Percentiles rank a stretch among this genome's conserved stretches.
These are phyloP conservation scores for Galeopsis tetrahit DNA, from an alignment of 257 asterid species.

Conservation along the genomic window DNA sequence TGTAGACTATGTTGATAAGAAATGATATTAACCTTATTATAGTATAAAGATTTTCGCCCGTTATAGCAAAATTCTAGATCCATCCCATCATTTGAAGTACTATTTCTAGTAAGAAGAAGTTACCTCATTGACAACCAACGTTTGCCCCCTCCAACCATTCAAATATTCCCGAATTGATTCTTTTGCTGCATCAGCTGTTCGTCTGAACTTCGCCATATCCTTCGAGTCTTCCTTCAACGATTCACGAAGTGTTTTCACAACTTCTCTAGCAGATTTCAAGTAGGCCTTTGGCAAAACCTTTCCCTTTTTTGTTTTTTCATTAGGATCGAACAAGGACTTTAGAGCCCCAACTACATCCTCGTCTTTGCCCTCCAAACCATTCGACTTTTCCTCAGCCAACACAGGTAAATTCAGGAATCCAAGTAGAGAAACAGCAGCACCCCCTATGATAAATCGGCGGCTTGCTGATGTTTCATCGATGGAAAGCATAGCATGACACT, in stretches of 20 bases:
- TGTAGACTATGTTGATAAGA: too few relatives aligned
- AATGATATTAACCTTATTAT: too few relatives aligned
- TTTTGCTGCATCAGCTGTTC: constrained; percentile 93
- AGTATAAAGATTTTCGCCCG: not conserved
- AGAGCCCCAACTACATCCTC: constrained; percentile 67
- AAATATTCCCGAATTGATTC: constrained; percentile 79
- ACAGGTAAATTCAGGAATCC: constrained; percentile 50
- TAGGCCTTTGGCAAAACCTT: constrained; percentile 85
- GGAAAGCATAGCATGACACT: constrained; percentile 38
- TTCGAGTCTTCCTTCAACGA: constrained; percentile 72
- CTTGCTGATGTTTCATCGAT: constrained; percentile 41
- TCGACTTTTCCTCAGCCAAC: constrained; percentile 57
- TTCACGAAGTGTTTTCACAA: constrained; percentile 82
- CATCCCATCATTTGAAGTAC: not conserved
- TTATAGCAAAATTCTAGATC: not conserved
- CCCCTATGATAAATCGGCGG: constrained; percentile 51
- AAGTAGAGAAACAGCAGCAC: constrained; percentile 45
- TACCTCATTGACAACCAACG: constrained; percentile 73
- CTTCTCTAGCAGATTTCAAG: constrained; percentile 83
- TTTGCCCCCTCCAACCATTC: constrained; percentile 79
- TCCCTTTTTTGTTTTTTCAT: constrained; percentile 86
- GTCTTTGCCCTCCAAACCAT: constrained; percentile 43
- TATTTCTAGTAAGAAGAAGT: not conserved
- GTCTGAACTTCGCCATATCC: constrained; percentile 76
- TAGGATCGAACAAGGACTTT: constrained; percentile 77